These are phyloP conservation scores for Luffa aegyptiaca DNA, from an alignment of 306 rosid species.

Conservation along the genomic window DNA sequence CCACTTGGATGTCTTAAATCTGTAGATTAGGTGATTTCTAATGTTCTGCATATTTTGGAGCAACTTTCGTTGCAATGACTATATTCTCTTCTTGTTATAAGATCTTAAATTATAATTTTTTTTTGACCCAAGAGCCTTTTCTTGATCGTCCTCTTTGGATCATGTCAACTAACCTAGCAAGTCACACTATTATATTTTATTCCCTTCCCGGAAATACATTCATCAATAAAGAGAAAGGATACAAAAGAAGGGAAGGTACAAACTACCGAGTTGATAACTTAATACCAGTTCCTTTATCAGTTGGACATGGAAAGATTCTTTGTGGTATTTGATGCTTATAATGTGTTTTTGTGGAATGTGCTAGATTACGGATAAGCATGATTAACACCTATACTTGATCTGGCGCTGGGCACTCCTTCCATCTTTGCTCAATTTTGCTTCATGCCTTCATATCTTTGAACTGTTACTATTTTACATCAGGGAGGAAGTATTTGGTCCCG, in stretches of 20 bases:
- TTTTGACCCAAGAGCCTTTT: background rate
- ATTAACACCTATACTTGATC: background rate
- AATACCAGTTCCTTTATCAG: background rate
- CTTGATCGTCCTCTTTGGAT: background rate
- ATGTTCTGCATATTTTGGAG: background rate
- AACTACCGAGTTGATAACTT: background rate
- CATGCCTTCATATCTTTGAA: constrained; percentile 6
- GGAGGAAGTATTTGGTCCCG: constrained; percentile 96
- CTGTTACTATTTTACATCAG: constrained; percentile 33
- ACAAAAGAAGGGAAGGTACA: background rate
- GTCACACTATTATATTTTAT: background rate
- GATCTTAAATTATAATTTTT: background rate
- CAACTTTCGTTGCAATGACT: background rate
- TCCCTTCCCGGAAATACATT: too few relatives aligned
- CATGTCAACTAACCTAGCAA: background rate
- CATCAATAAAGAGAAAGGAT: background rate
- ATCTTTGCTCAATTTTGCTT: background rate
- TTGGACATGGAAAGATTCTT: background rate
- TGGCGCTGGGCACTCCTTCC: background rate
- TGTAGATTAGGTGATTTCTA: background rate
- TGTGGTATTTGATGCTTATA: background rate
- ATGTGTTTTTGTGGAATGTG: background rate
- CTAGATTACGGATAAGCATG: background rate
- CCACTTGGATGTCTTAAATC: background rate
- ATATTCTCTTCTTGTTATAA: background rate